Base-by-base conservation (phyloP, 1,139 yeast species). In the Debaryomyces psychrophilus region DNA sequence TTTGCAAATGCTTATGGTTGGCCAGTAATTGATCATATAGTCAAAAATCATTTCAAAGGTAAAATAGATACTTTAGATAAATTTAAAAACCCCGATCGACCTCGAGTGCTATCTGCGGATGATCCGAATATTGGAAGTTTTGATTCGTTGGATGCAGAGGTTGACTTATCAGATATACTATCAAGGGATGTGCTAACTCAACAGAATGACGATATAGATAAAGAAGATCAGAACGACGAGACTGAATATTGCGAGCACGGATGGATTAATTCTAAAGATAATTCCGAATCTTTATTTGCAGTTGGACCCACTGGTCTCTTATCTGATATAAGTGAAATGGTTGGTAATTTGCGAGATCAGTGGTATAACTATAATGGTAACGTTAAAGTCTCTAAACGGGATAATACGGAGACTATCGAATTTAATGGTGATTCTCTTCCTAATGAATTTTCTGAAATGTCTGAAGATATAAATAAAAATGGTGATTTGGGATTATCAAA, bases 1-100 rank as follows among this genome's bases (percentile, higher is more conserved):
- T 93, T 89, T 71, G 85, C 96, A 8, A 93, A 93, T 69, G 96
- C 97, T 0, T 90, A 87, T 67, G 99, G 99, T 1, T 92, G 98
- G 97, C 90, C 89, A 0, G 97, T 90, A 0, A 76, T 93, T 29
- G 88, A 87, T 44, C 97, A 93, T 65, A 58, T 93, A 52, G 88
- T 87, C 22, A 54, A 59, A 8, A 58, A 58, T 37, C 73, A 68
- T 55, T 68, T 68, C 49, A 56, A 50, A 2, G 48, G 40, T 11
- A 56, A 54, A 9, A 43, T 39, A 14, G 49, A 49, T 12, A 38
- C 40, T 5, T 53, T 50, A 27, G 55, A 49, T 8, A 40, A 46
- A 7, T 12, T 28, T 12, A 11, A n/a, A 35, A 35, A 29, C 8
- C 23, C 43, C 5, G 26, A 31, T 3, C 31, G 47, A 37, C 18